Evolutionary conservation across 2,329 filamentous ascomycete species (phyloP).

Genomic region (Exophiala dermatitidis): DNA sequence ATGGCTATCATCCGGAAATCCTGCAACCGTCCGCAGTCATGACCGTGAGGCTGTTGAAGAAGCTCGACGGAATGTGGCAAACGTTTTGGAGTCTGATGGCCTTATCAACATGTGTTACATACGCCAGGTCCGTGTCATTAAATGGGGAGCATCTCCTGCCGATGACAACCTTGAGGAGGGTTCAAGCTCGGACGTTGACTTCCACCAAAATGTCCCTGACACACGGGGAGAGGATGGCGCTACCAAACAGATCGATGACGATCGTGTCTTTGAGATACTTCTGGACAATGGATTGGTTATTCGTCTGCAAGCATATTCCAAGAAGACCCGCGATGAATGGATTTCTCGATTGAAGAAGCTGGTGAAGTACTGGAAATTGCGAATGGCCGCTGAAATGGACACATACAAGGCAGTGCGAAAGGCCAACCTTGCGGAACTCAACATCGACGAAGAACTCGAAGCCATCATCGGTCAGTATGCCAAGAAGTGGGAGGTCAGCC

Average conservation of each 20-base stretch:
- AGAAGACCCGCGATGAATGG: constrained; percentile 54
- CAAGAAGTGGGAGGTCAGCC: constrained; percentile 60
- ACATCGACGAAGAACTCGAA: constrained; percentile 60
- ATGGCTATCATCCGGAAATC: constrained; percentile 48
- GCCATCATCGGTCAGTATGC: constrained; percentile 60
- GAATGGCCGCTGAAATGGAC: constrained; percentile 49
- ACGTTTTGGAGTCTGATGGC: constrained; percentile 54
- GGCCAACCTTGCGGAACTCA: constrained; percentile 52
- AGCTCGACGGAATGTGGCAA: constrained; percentile 50
- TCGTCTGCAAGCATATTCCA: constrained; percentile 54
- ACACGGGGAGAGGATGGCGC: constrained; percentile 46
- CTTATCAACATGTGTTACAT: constrained; percentile 57
- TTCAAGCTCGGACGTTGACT: constrained; percentile 51
- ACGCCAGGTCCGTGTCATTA: constrained; percentile 50
- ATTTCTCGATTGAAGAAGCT: constrained; percentile 51
- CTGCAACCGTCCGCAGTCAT: constrained; percentile 42
- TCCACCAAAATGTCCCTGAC: constrained; percentile 44
- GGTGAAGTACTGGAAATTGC: constrained; percentile 55
- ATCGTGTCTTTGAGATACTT: constrained; percentile 55
- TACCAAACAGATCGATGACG: constrained; percentile 48
- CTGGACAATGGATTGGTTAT: constrained; percentile 56
- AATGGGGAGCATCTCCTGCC: constrained; percentile 44
- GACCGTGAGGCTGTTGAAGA: constrained; percentile 56
- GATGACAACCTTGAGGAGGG: constrained; percentile 48
- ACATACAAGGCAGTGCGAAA: constrained; percentile 52